Evolutionary conservation across 106 monocot genomes (phyloP), one percentile per base, ranked within the genome.

Genomic region (Acorus gramineus): DNA sequence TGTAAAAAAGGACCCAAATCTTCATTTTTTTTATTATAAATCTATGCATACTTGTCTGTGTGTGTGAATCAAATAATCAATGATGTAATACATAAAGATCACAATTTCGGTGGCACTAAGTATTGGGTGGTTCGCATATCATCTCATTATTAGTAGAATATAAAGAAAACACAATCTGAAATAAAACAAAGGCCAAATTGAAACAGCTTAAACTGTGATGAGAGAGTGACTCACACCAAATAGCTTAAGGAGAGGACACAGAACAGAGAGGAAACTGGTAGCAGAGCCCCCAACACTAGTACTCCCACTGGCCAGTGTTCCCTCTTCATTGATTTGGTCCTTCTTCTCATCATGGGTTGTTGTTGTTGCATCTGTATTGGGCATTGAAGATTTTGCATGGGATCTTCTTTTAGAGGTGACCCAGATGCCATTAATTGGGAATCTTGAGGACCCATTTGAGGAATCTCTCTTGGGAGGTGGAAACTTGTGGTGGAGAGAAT

Each of bases 181-280:
- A 50, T 11, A 56, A 55, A 2, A 58, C 3, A 11, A 14, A 57
- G 2, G 46, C 55, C 6, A 12, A 63, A 10, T 53, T 46, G 2
- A 60, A 8, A 64, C 7, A 6, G 6, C 46, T 50, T 7, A 55
- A 65, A 59, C 10, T 60, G 4, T 49, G 44, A 42, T 3, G 3
- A 51, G n/a, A 46, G 42, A 10, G 4, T 44, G 3, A 59, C 61
- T 80, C 69, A 86, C 86, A 11, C 69, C 80, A 60, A 87, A 78
- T 11, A 87, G 62, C 65, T 75, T 87, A 57, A 87, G 82, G 56
- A 87, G 83, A 46, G 87, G 87, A 52, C 87, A 87, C 10, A 87
- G 80, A 55, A 83, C 12, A 46, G 87, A 83, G 47, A 87, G 63
- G 77, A 87, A 80, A 58, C 87, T 81, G 50, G 53, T 62, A 50